Base-by-base conservation (phyloP, 2,329 filamentous ascomycete genomes). In the Colletotrichum musae region DNA sequence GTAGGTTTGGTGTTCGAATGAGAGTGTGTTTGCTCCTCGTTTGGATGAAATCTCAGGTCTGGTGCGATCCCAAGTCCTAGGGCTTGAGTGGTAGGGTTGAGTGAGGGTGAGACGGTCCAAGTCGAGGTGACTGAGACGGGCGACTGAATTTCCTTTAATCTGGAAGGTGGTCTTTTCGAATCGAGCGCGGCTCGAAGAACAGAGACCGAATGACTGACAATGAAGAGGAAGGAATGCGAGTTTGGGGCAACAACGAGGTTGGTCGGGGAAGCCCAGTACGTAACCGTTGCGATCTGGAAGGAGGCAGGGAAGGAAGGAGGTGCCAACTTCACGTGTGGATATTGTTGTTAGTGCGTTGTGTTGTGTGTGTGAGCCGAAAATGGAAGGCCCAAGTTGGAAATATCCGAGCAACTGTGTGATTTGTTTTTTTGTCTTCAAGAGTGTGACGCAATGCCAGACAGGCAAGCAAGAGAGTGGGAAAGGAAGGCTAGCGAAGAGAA, bases 281-380 rank as follows among this genome's bases (percentile, higher is more conserved):
- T 69, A 66, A 57, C 51, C 26, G 67, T 66, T 66, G 62, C 36
- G 47, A 48, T 51, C 45, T 67, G 9, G 45, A 69, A 61, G 58
- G 67, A 67, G 67, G 67, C 67, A 66, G 67, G 64, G 54, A 66
- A 66, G 66, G 67, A 67, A 67, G 62, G 51, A 32, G 36, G 60
- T 64, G 60, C 60, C 43, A 47, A 52, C 50, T 47, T 62, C 16
- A 15, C 18, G 52, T 39, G 52, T 57, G 52, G 32, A 24, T 66
- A 51, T 57, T 39, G 59, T 32, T 57, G 47, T 51, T 51, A 16
- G 51, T 53, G 51, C 39, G 32, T 24, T 24, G 21, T 10, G 9
- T 15, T 7, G 32, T 62, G 59, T 51, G 59, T 62, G 59, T 54
- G 54, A 62, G 51, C 50, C 50, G 18, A 59, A 60, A 21, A 58